Evolutionary conservation across 345 rosid species (phyloP).

Genomic region (Citrus hindsii): DNA sequence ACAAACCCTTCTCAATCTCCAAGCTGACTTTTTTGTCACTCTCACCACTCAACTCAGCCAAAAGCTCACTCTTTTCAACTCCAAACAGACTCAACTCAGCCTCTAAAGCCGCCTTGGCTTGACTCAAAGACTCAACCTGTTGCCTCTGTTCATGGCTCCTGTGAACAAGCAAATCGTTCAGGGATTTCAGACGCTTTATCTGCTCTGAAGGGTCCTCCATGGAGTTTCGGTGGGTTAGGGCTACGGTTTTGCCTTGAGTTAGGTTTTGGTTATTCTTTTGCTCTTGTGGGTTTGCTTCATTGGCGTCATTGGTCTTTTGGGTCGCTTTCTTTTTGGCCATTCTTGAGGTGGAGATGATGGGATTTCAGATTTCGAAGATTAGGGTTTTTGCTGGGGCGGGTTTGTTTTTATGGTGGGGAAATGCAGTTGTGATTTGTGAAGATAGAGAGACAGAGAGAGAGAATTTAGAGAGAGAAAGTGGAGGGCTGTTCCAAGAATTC

Average conservation of each 20-base stretch:
- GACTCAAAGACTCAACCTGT: constrained; percentile 43
- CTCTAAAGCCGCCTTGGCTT: constrained; percentile 40
- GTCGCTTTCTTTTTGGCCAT: constrained; percentile 53
- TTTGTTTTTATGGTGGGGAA: constrained; percentile 32
- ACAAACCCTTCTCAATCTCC: constrained; percentile 42
- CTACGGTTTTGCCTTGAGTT: constrained; percentile 9
- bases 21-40: constrained; percentile 35
- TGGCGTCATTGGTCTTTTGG: constrained; percentile 14
- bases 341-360: constrained; percentile 8
- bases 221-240: constrained; percentile 10
- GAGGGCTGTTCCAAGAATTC: constrained; percentile 24
- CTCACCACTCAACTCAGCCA: constrained; percentile 29
- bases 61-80: constrained; percentile 26
- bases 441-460: neutral
- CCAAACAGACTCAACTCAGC: constrained; percentile 32
- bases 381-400: constrained; percentile 33
- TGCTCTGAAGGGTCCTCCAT: constrained; percentile 44
- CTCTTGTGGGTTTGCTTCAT: constrained; percentile 12
- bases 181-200: constrained; percentile 49
- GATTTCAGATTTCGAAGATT: constrained; percentile 16
- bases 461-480: neutral
- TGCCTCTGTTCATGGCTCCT: constrained; percentile 49
- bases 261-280: neutral
- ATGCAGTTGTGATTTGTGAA: neutral
- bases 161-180: constrained; percentile 54